A percentile compares a stretch with the other conserved stretches of the same genome.
phyloP scores from a whole-genome alignment of 352 stramenopile genomes.

The Phytophthora pini region DNA sequence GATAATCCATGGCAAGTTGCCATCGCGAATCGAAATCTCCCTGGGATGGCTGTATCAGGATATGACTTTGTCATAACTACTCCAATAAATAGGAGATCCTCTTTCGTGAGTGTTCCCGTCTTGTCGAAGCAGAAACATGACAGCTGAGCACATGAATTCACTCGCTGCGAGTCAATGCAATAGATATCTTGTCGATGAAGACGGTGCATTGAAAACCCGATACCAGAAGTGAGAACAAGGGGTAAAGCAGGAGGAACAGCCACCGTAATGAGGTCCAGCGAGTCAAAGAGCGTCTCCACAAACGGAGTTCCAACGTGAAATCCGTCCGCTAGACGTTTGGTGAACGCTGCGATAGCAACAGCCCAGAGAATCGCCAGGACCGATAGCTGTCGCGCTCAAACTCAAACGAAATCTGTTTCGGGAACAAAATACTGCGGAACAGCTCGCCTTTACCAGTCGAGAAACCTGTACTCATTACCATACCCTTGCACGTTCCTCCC shows the following conservation, averaged over 20 bases:
- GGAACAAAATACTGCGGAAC: slow-evolving; percentile 70
- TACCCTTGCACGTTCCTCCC: slow-evolving; percentile 25
- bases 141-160: slow-evolving; percentile 60
- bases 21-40: slow-evolving; percentile 41
- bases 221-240: slow-evolving; percentile 60
- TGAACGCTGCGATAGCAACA: slow-evolving; percentile 58
- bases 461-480: slow-evolving; percentile 67
- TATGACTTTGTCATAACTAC: slow-evolving; percentile 21
- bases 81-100: slow-evolving; percentile 41
- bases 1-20: slow-evolving; percentile 57
- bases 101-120: slow-evolving; percentile 59
- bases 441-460: slow-evolving; percentile 70
- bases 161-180: slow-evolving; percentile 66
- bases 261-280: slow-evolving; percentile 72
- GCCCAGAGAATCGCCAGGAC: slow-evolving; percentile 47
- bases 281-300: slow-evolving; percentile 46
- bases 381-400: slow-evolving; percentile 77
- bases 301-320: slow-evolving; percentile 26
- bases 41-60: slow-evolving; percentile 3
- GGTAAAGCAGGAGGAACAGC: slow-evolving; percentile 63
- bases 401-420: slow-evolving; percentile 57
- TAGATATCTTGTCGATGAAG: slow-evolving; percentile 51
- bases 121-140: slow-evolving; percentile 72
- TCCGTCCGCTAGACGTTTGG: slow-evolving; percentile 50
- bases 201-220: slow-evolving; percentile 57